Conservation (phyloP, 108 stramenopile genomes). For the Nitzschia sp. region DNA sequence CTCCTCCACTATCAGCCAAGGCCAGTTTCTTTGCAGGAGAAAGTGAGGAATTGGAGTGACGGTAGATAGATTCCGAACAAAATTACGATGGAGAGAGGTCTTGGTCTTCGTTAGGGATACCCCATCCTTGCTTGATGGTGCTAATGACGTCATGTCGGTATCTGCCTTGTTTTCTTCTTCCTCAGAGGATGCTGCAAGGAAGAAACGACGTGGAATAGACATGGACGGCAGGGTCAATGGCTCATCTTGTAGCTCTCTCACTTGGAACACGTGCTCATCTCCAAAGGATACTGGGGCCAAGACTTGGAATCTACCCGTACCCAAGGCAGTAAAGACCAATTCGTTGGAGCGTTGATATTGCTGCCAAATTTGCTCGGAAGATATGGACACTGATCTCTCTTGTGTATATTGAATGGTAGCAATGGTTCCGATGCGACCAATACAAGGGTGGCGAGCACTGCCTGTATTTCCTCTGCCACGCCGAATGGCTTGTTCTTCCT, state of each 20-base stretch:
- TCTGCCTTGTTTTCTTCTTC: neutral
- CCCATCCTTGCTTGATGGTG: neutral
- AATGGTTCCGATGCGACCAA: slow-evolving; percentile 71
- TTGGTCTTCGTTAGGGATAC: neutral
- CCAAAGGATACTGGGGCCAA: slow-evolving; percentile 1
- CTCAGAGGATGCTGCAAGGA: slow-evolving; percentile 2
- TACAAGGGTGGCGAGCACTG: slow-evolving; percentile 31
- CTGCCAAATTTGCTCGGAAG: slow-evolving; percentile 26
- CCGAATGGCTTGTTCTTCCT: neutral
- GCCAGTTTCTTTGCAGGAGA: slow-evolving; percentile 51
- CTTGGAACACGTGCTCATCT: slow-evolving; percentile 19
- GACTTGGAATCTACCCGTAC: slow-evolving; percentile 62
- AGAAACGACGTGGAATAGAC: neutral
- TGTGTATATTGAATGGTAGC: slow-evolving; percentile 72
- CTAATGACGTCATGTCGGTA: neutral
- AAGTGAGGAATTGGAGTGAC: slow-evolving; percentile 38
- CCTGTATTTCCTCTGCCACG: neutral
- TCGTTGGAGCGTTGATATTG: slow-evolving; percentile 29
- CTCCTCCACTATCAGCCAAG: slow-evolving; percentile 54
- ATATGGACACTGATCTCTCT: slow-evolving; percentile 33
- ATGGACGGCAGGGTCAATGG: slow-evolving; percentile 10
- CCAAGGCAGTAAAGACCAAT: slow-evolving; percentile 67
- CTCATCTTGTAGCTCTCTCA: slow-evolving; percentile 21
- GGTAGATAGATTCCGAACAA: slow-evolving; percentile 27
- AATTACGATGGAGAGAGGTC: slow-evolving; percentile 3